Conservation (phyloP, 2,329 filamentous ascomycete genomes). For the Pseudogymnoascus sp. region DNA sequence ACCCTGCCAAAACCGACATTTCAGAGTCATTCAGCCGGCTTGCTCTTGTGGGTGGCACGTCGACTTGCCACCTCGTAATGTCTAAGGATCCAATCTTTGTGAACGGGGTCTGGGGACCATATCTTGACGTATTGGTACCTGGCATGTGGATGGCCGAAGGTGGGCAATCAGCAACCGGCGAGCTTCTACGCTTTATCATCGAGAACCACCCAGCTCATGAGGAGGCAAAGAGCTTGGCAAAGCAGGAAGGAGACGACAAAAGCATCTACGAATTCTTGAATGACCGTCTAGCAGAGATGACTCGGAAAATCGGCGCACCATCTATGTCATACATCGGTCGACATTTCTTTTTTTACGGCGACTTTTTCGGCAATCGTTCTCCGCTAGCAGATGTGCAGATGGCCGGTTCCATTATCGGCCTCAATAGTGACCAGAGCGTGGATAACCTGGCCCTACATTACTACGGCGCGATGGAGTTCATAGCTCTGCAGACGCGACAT, state of each 20-base stretch:
- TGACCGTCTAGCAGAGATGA: constrained; percentile 70
- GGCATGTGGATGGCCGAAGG: constrained; percentile 96
- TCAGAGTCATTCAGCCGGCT: constrained; percentile 86
- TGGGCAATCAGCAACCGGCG: constrained; percentile 91
- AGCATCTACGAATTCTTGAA: constrained; percentile 97
- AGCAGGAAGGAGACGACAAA: constrained; percentile 62
- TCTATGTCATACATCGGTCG: constrained; percentile 77
- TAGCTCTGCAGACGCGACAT: constrained; percentile 77
- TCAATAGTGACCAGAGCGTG: constrained; percentile 77
- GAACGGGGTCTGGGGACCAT: constrained; percentile 92
- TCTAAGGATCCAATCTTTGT: constrained; percentile 90
- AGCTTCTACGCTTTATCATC: constrained; percentile 86
- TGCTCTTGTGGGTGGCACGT: constrained; percentile 90
- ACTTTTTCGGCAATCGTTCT: constrained; percentile 93
- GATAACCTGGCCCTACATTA: constrained; percentile 87
- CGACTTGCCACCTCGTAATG: constrained; percentile 95
- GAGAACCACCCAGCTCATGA: constrained; percentile 90
- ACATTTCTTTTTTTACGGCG: constrained; percentile 98
- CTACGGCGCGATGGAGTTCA: constrained; percentile 96
- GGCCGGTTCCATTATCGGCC: constrained; percentile 79
- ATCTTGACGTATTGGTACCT: constrained; percentile 85
- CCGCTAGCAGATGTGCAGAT: constrained; percentile 89
- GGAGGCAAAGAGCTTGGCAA: constrained; percentile 65
- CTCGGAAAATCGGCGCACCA: constrained; percentile 59
- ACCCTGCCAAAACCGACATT: constrained; percentile 70